Conservation (phyloP, 805 yeast genomes). For the Lachancea sp. region DNA sequence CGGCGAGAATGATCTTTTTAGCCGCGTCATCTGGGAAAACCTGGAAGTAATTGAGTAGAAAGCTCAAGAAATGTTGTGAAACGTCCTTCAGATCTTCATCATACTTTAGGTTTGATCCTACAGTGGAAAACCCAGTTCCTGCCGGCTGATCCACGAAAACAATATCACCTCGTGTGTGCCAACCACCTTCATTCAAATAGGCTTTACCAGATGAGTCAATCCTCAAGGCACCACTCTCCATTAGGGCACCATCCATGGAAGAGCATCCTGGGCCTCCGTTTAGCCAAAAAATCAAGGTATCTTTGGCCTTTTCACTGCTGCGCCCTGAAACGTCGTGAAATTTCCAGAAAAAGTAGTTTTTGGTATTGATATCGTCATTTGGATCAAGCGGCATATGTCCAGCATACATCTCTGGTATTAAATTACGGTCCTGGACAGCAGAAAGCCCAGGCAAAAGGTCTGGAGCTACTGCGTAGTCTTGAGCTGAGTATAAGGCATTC, state of each 20-base stretch:
- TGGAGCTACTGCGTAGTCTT: slow-evolving; percentile 23
- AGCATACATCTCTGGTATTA: slow-evolving; percentile 44
- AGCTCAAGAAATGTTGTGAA: slow-evolving; percentile 54
- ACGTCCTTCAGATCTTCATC: slow-evolving; percentile 52
- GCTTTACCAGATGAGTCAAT: slow-evolving; percentile 44
- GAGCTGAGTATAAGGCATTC: slow-evolving; percentile 3
- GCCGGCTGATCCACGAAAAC: slow-evolving; percentile 91
- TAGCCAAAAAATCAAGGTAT: slow-evolving; percentile 71
- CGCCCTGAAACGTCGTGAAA: slow-evolving; percentile 34
- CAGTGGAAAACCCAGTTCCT: slow-evolving; percentile 83
- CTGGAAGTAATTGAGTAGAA: slow-evolving; percentile 58
- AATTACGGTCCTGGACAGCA: slow-evolving; percentile 14
- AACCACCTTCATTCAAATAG: slow-evolving; percentile 60
- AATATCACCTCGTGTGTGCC: slow-evolving; percentile 75
- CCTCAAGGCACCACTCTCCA: slow-evolving; percentile 88
- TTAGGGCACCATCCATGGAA: slow-evolving; percentile 92
- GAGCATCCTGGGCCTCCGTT: slow-evolving; percentile 99
- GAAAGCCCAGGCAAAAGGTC: slow-evolving; percentile 28
- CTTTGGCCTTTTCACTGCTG: slow-evolving; percentile 22
- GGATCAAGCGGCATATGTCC: slow-evolving; percentile 52
- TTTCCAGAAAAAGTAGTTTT: slow-evolving; percentile 74
- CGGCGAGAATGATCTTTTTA: slow-evolving; percentile 73
- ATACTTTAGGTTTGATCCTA: slow-evolving; percentile 34
- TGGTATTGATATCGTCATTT: slow-evolving; percentile 41
- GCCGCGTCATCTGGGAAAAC: slow-evolving; percentile 64